Evolutionary conservation across 345 rosid species (phyloP), one percentile per base, ranked within the genome.

Genomic region (Conringia planisiliqua): DNA sequence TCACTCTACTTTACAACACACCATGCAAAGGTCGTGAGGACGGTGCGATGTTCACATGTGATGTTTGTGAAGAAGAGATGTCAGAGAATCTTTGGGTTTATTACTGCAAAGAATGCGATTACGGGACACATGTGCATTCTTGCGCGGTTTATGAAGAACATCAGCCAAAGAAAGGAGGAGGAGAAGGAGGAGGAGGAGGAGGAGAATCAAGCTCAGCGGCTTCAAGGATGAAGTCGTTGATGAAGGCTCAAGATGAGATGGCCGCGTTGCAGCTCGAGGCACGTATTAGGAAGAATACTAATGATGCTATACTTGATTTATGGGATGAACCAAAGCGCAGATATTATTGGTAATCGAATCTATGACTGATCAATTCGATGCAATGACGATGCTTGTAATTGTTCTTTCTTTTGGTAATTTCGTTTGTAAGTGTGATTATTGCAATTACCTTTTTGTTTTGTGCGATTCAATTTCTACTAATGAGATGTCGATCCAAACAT

Each of bases 21-120:
- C 66, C 78, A 10, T 44, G 30, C 11, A 74, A 74, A 66, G 71
- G 71, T 38, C 30, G 40, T 27, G 50, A 44, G 24, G 72, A 64
- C 20, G 35, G 59, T 54, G 44, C 42, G 7, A 40, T 7, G 39
- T 74, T 65, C 62, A 65, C 8, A 6, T 74, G 59, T 54, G 59
- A 54, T 27, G 35, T 54, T 43, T 74, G 63, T 63, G 33, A 44
- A 66, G 72, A 74, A 57, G 55, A n/a, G 33, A 11, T 74, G 24
- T 8, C 59, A 6, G 78, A 74, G 36, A 26, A 66, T 74, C 47
- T 55, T 26, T 74, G 78, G 78, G 78, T 74, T 27, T 74, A 66
- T 57, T 35, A 74, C 11, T 74, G 78, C 16, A 26, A 56, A 17
- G 58, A 65, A 44, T 66, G 78, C n/a, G 78, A 74, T 35, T 74